Base-by-base conservation (phyloP, 306 rosid genomes). In the Crotalaria pallida region DNA sequence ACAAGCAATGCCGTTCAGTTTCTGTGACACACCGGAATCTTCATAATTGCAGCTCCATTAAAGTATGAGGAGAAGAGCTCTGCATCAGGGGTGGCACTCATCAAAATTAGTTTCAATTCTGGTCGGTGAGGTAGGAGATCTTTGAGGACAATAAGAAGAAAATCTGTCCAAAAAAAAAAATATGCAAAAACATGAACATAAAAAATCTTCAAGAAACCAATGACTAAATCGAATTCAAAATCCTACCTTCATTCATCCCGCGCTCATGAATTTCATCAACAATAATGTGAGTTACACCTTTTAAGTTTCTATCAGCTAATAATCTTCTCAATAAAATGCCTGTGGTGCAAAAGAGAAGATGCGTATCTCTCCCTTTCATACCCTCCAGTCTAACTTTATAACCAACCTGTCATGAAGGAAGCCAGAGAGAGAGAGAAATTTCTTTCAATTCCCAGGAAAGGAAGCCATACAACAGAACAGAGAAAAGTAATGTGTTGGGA, bases 211-310 rank as follows among this genome's bases (percentile, higher is more conserved):
- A 34, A 17, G 84, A 78, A 76, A 38, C 48, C 45, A 70, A 76
- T 67, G 27, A 49, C 72, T 60, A 3, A 29, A 45, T 45, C 61
- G 31, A 80, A 60, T 69, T 44, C 71, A 81, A 65, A 57, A 23
- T 31, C 61, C 72, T 86, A 95, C 99, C 99, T 87, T 95, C 97
- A 83, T 91, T 91, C 91, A 95, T 91, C 78, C 99, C 99, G 12
- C 99, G 97, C 79, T 95, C 99, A 71, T 95, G 99, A 75, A 95
- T 95, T 83, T 95, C 99, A 72, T 95, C 97, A 67, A 91, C 97
- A 81, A 95, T 82, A 69, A 95, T 92, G 82, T 91, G 97, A 34
- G 96, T 89, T 62, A 95, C 82, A 62, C 91, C 96, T 58, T 86
- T 89, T 52, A 95, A 79, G 82, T 80, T 89, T 86, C 99, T 82